Conservation (phyloP, 257 asterid genomes). For the Scutellaria baicalensis region DNA sequence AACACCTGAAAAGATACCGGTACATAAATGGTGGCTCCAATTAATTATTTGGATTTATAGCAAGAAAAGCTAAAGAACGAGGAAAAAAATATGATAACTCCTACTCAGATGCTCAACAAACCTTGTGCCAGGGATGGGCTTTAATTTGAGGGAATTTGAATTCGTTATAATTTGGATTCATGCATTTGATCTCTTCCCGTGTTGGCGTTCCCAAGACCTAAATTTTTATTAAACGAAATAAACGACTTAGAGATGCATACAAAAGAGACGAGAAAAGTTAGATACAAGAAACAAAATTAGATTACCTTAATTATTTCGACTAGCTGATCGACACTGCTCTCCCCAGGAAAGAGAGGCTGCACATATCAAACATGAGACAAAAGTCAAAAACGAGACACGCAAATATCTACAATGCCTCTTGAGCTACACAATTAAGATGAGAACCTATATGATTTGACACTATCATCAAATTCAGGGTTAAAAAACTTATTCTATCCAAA, state of each 20-base stretch:
- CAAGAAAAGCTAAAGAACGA: background rate
- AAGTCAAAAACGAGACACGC: background rate
- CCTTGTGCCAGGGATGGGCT: constrained; percentile 98
- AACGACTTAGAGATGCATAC: background rate
- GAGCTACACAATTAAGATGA: background rate
- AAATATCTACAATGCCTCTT: background rate
- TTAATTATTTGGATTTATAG: background rate
- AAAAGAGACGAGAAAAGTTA: background rate
- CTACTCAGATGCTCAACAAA: constrained; percentile 15
- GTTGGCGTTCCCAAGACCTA: constrained; percentile 91
- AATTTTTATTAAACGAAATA: background rate
- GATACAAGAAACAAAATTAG: background rate
- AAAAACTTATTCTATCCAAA: too few relatives aligned
- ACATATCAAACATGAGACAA: background rate
- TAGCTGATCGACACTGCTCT: constrained; percentile 85
- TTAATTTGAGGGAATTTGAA: constrained; percentile 88
- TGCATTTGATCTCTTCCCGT: constrained; percentile 90
- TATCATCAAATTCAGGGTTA: background rate
- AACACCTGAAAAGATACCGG: constrained; percentile 40
- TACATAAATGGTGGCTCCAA: background rate
- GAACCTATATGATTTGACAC: background rate
- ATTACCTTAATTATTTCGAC: constrained; percentile 84
- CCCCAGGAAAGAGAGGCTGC: constrained; percentile 96
- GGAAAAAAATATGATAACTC: background rate
- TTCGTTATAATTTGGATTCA: constrained; percentile 85